These are phyloP conservation scores for Arachis stenosperma DNA, from an alignment of 306 rosid genomes.

Conservation along the genomic window DNA sequence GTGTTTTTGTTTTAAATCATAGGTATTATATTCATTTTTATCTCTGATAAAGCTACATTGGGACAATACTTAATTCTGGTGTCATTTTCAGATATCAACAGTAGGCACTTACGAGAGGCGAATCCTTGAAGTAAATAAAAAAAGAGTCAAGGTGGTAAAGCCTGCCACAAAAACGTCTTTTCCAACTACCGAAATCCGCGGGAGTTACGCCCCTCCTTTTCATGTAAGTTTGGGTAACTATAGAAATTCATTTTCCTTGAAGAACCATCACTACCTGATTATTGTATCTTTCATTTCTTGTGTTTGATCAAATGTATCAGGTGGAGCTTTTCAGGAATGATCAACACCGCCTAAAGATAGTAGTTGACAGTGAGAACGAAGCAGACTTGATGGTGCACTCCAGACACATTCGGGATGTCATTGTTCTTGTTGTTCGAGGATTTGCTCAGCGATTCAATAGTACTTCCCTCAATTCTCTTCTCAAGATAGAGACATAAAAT, in stretches of 20 bases:
- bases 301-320: conserved; percentile 50
- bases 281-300: conserved; percentile 20
- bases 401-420: conserved; percentile 89
- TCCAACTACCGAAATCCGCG: conserved; percentile 92
- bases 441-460: conserved; percentile 95
- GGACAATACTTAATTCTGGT: conserved; percentile 6
- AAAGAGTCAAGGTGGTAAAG: conserved; percentile 89
- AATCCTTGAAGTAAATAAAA: conserved; percentile 79
- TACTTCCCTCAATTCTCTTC: conserved; percentile 96
- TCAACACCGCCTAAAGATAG: conserved; percentile 85
- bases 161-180: conserved; percentile 95
- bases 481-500: conserved; percentile 77
- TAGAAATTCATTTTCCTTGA: neutral
- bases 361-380: conserved; percentile 87
- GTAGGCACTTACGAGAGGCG: conserved; percentile 81
- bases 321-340: conserved; percentile 91
- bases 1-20: conserved; percentile 7
- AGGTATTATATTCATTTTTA: neutral
- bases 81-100: conserved; percentile 61
- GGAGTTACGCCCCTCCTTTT: conserved; percentile 92
- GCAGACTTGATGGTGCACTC: conserved; percentile 93
- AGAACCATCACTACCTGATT: conserved; percentile 3
- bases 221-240: conserved; percentile 64
- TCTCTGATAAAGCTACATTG: conserved; percentile 14
- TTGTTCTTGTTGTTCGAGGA: conserved; percentile 91